Percentiles rank a stretch among this genome's conserved stretches.
Conservation (phyloP, 169 alveolate species). For the Amoebophrya sp. region DNA sequence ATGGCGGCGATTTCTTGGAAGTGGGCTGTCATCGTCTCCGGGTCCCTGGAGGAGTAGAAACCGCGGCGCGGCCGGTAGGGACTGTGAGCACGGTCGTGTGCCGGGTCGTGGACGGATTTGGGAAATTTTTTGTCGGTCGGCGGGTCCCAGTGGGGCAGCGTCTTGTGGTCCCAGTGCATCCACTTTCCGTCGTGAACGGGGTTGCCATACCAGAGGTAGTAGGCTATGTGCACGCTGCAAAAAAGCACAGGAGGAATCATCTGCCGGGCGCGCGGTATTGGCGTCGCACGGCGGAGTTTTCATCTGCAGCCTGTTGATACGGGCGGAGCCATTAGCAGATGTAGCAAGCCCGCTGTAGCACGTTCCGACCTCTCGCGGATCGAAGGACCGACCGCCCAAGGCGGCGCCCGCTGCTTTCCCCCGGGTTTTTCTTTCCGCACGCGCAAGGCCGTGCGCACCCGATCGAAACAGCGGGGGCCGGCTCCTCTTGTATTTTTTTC, state of each 20-base stretch:
- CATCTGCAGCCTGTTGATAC: no score
- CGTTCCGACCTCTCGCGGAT: no score
- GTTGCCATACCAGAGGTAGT: background rate
- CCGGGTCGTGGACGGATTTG: background rate
- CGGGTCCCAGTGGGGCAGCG: background rate
- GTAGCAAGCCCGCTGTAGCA: no score
- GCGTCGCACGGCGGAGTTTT: no score
- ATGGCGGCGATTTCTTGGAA: background rate
- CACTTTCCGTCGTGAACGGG: background rate
- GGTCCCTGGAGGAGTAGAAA: background rate
- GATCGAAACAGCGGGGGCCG: no score
- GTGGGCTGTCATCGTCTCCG: background rate
- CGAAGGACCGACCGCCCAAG: no score
- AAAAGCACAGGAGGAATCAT: background rate
- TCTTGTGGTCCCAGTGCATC: slow-evolving; percentile 2
- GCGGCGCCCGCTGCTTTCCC: no score
- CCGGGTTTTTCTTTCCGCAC: no score
- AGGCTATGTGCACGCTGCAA: background rate
- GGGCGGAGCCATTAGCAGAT: no score
- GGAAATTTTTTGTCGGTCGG: background rate
- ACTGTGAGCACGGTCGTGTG: background rate
- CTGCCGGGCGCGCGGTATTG: no score
- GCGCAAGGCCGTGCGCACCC: no score
- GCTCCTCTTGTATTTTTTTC: no score
- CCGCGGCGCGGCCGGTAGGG: background rate